Evolutionary conservation across 202 grass and related monocot genomes (phyloP).

Genomic region (Zoysia matrella): DNA sequence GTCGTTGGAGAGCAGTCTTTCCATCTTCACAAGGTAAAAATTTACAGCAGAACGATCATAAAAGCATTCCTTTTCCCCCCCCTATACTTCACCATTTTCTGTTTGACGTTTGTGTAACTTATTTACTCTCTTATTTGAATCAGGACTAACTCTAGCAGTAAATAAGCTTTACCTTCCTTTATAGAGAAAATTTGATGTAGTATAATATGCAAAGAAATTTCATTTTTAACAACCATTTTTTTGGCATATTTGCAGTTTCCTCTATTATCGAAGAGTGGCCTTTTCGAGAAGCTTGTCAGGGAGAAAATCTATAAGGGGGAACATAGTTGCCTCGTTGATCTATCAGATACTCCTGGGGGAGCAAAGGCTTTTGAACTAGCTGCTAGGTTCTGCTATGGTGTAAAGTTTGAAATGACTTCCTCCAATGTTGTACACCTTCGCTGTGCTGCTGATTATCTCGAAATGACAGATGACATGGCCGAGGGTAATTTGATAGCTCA

Average conservation of each 20-base stretch:
- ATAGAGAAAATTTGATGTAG: constrained; percentile 13
- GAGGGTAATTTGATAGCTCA: constrained; percentile 81
- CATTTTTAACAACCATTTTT: too few species aligned
- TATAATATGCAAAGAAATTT: neutral
- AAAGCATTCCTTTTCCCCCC: constrained; percentile 1
- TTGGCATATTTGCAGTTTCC: constrained; percentile 67
- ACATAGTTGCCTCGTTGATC: constrained; percentile 49
- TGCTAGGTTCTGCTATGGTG: constrained; percentile 88
- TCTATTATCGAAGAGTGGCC: constrained; percentile 85
- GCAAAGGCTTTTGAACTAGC: constrained; percentile 74
- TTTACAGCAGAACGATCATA: constrained; percentile 26
- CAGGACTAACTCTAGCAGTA: too few species aligned
- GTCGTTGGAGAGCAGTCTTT: constrained; percentile 65
- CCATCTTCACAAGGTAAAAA: constrained; percentile 91
- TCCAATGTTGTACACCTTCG: constrained; percentile 80
- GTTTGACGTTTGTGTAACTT: neutral
- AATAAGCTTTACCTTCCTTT: too few species aligned
- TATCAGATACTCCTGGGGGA: constrained; percentile 71
- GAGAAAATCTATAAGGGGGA: constrained; percentile 69
- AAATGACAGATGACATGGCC: constrained; percentile 83
- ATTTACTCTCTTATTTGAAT: too few species aligned
- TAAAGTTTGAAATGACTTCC: constrained; percentile 86
- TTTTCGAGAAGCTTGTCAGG: constrained; percentile 69
- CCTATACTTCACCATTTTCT: neutral
- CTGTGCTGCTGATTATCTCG: constrained; percentile 74